Evolutionary conservation across 768 basidiomycete genomes (phyloP), one percentile per base, ranked within the genome.

Genomic region (Tulasnella sp.): DNA sequence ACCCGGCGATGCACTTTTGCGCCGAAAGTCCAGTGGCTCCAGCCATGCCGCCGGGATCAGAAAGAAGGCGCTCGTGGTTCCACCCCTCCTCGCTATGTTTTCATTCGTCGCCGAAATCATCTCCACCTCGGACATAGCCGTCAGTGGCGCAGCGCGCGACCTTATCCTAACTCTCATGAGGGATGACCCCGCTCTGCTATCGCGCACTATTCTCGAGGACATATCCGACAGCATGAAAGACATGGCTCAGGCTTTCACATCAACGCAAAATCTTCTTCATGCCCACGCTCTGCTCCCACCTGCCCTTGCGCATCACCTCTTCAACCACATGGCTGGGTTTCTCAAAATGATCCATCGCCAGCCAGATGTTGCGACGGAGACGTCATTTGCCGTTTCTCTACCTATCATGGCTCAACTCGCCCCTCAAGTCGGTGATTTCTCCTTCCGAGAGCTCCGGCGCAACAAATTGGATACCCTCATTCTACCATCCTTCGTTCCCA

Each of bases 401-500:
- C 80, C 85, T 1, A 66, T 82, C n/a, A 70, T 88, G 30, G 74
- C 84, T 3, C 75, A 75, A 31, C 68, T 87, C 5, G 77, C 75
- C 4, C 70, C 74, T 2, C 83, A 85, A 68, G 85, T 90, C 63
- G 81, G 79, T 65, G 82, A 81, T 11, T 75, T 89, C 73, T 80
- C 83, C 2, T 75, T 84, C 44, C 78, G 83, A 22, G 86, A 87
- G 61, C 75, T 90, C 55, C 78, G 82, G 24, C 79, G 83, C 49
- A 80, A 84, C 11, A 89, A 88, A 65, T 70, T 85, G 11, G 87
- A 90, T 53, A 66, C 72, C 27, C 77, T 85, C 62, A 70, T 87
- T 42, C 74, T 87, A 25, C 86, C 87, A 0, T 79, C 84, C 0
- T 84, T 84, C 1, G 75, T 81, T 0, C 70, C 88, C 84, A 87